A percentile compares a stretch with the other conserved stretches of the same genome.
These are phyloP conservation scores for Glycine latifolia DNA, from an alignment of 306 rosid genomes.

Conservation along the genomic window DNA sequence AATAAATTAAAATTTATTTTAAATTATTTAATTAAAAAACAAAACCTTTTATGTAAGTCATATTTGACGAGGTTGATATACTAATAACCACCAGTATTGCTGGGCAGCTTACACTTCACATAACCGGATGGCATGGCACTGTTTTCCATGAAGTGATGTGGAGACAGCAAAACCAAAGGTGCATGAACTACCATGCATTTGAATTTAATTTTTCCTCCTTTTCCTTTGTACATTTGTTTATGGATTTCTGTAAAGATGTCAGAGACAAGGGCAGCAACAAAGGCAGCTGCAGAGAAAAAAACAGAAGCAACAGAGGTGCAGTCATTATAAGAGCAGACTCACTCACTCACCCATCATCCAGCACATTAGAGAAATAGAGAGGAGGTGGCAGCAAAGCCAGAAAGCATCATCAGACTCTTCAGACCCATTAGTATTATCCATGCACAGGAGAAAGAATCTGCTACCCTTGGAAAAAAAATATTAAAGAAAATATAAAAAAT, in stretches of 20 bases:
- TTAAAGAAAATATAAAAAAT: too few relatives aligned
- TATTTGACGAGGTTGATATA: too few relatives aligned
- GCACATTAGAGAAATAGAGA: constrained; percentile 47
- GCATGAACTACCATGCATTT: constrained; percentile 57
- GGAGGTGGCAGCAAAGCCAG: constrained; percentile 60
- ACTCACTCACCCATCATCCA: constrained; percentile 53
- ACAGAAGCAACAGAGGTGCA: constrained; percentile 79
- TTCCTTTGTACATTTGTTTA: constrained; percentile 53
- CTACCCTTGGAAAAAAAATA: constrained; percentile 38
- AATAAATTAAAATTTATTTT: too few relatives aligned
- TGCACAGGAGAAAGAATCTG: constrained; percentile 63
- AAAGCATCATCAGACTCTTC: constrained; percentile 57
- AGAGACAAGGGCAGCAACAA: constrained; percentile 76
- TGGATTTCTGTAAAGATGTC: constrained; percentile 68
- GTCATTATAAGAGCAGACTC: constrained; percentile 83
- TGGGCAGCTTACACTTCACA: constrained; percentile 40
- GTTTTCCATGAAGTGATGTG: constrained; percentile 55
- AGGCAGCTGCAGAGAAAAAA: constrained; percentile 68
- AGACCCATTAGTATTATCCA: constrained; percentile 61
- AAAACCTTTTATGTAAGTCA: too few relatives aligned
- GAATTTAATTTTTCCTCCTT: constrained; percentile 41
- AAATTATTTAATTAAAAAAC: too few relatives aligned
- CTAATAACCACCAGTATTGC: too few relatives aligned
- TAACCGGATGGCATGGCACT: constrained; percentile 53
- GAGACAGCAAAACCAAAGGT: constrained; percentile 57